Evolutionary conservation across 495 filamentous ascomycete species (phyloP), one percentile per base, ranked within the genome.

Genomic region (Podospora australis): DNA sequence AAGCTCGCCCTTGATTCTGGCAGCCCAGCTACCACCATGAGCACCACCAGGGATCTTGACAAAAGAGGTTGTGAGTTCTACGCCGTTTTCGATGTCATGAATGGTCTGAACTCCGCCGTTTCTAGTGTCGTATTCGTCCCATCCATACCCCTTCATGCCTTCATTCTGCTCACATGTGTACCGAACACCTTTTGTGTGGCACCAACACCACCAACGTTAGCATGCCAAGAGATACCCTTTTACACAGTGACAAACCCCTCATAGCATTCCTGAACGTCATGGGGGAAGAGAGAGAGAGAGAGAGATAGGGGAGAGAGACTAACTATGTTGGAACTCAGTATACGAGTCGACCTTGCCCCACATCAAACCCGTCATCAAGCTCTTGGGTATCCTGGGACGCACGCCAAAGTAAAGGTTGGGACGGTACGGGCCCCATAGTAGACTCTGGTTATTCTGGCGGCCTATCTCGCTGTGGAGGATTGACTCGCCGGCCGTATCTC

Each of bases 401-500:
- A 96, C 79, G 3, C 92, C 92, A 70, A 98, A 97, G 70, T 98
- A 98, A 20, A 98, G 70, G 56, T 96, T 96, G 4, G 92, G 89
- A 20, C 88, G 78, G 68, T 97, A 98, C 19, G 92, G 89, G 4
- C 94, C 94, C 92, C 92, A 98, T 79, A 96, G 70, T 52, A 98
- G 73, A 51, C 84, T 89, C 55, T 94, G 73, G 60, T 95, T 95
- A 56, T 83, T 86, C 46, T 80, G 71, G 28, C 74, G 69, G 39
- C 69, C 76, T 49, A 78, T 62, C 57, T 82, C 74, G 50, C 59
- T 63, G 54, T 62, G 71, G 29, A 78, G 63, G 36, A 78, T 65
- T 24, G 62, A 60, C 44, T 74, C 62, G 52, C 58, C 66, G 32
- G n/a, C n/a, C n/a, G n/a, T n/a, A n/a, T n/a, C n/a, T 0, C 52